A percentile compares a stretch with the other conserved stretches of the same genome.
Conservation (phyloP, 2,329 filamentous ascomycete species). For the Bipolaris oryzae region DNA sequence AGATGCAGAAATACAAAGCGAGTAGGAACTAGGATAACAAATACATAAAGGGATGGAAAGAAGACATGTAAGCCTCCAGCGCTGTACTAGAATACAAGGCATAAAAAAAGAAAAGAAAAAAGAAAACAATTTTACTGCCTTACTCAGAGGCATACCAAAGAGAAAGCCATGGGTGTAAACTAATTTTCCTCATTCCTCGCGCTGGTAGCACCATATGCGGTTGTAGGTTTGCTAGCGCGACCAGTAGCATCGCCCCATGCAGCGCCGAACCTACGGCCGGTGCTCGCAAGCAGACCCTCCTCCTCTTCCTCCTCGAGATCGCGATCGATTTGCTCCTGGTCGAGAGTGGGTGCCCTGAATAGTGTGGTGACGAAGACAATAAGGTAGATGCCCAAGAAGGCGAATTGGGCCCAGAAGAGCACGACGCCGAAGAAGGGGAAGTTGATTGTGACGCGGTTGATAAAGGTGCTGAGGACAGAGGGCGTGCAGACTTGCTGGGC, state of each 20-base stretch:
- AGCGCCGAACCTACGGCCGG: conserved; percentile 78
- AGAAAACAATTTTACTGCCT: neutral
- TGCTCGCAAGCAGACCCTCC: conserved; percentile 85
- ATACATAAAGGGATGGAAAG: neutral
- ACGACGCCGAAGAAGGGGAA: conserved; percentile 93
- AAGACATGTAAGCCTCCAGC: neutral
- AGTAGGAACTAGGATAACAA: neutral
- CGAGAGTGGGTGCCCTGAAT: conserved; percentile 78
- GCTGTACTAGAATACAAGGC: neutral
- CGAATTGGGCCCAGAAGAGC: conserved; percentile 97
- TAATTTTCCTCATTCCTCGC: neutral
- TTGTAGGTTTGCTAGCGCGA: conserved; percentile 44
- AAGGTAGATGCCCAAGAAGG: conserved; percentile 82
- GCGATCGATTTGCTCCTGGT: conserved; percentile 79
- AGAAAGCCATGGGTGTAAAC: neutral
- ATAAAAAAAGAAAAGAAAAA: neutral
- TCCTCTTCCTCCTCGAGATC: conserved; percentile 93
- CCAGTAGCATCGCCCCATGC: conserved; percentile 89
- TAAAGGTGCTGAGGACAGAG: conserved; percentile 86
- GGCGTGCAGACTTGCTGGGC: conserved; percentile 86
- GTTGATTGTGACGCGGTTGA: conserved; percentile 90
- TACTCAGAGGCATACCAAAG: neutral
- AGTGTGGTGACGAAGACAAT: conserved; percentile 79
- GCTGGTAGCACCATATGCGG: conserved; percentile 38
- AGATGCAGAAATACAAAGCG: neutral